These are phyloP conservation scores for Avicennia marina DNA, from an alignment of 257 asterid species.

Conservation along the genomic window DNA sequence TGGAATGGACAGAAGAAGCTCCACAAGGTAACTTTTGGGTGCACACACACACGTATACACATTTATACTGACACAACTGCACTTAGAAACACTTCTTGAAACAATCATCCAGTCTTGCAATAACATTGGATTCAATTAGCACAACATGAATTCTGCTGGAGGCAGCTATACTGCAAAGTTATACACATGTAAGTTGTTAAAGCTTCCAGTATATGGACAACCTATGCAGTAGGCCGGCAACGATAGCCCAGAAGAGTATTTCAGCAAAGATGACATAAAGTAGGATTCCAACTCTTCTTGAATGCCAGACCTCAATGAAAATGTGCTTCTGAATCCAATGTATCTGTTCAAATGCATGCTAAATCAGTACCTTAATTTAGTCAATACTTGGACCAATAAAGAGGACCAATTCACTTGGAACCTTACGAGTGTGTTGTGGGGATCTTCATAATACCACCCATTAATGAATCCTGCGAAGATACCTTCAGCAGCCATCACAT, in stretches of 20 bases:
- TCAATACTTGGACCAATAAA: neutral
- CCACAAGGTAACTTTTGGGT: too few relatives aligned
- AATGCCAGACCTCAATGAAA: slow-evolving; percentile 64
- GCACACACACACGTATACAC: too few relatives aligned
- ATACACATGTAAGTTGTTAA: slow-evolving; percentile 1
- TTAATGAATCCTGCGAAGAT: slow-evolving; percentile 71
- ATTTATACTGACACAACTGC: too few relatives aligned
- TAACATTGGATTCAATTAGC: neutral
- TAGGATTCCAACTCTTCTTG: slow-evolving; percentile 56
- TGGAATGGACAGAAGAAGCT: too few relatives aligned
- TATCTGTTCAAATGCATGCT: too few relatives aligned
- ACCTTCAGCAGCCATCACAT: slow-evolving; percentile 75
- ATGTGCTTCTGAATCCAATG: slow-evolving; percentile 72
- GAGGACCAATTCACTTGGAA: neutral
- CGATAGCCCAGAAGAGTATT: slow-evolving; percentile 60
- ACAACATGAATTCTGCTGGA: neutral
- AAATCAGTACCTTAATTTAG: neutral
- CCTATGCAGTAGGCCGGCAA: slow-evolving; percentile 52
- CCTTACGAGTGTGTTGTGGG: slow-evolving; percentile 61
- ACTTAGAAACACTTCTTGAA: too few relatives aligned
- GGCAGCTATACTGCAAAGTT: too few relatives aligned
- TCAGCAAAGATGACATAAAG: slow-evolving; percentile 71
- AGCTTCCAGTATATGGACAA: slow-evolving; percentile 72
- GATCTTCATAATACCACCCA: slow-evolving; percentile 73
- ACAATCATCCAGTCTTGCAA: neutral